Conservation (phyloP, 768 basidiomycete genomes). For the Strobilomyces dryophilus region DNA sequence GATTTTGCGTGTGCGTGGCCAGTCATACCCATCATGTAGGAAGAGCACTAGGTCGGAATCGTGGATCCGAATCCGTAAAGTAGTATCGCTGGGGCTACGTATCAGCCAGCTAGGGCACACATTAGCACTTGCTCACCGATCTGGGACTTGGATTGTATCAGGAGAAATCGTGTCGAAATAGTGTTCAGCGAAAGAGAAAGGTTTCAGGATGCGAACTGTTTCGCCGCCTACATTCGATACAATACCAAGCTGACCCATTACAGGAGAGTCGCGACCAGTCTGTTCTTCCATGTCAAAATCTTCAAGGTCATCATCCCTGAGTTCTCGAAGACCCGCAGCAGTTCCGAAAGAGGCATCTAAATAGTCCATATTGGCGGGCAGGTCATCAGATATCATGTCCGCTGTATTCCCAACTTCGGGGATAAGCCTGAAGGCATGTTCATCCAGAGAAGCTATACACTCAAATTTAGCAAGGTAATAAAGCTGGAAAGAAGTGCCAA, state of each 20-base stretch:
- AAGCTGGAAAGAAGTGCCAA: neutral
- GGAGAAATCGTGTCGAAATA: conserved; percentile 66
- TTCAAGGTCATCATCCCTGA: conserved; percentile 69
- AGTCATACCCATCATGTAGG: conserved; percentile 95
- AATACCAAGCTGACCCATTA: conserved; percentile 35
- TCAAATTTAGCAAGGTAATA: conserved; percentile 1
- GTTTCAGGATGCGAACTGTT: conserved; percentile 73
- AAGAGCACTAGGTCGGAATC: conserved; percentile 63
- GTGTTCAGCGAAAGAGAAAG: conserved; percentile 67
- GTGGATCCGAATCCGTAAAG: conserved; percentile 50
- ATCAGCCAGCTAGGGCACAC: conserved; percentile 2
- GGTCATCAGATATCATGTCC: conserved; percentile 88
- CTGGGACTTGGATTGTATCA: conserved; percentile 42
- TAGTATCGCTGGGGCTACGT: conserved; percentile 43
- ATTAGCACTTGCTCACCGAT: conserved; percentile 39
- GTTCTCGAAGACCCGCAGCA: conserved; percentile 69
- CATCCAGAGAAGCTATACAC: conserved; percentile 66
- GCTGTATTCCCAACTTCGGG: conserved; percentile 77
- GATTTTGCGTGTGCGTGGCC: conserved; percentile 76
- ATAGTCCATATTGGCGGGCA: conserved; percentile 87
- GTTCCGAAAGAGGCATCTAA: conserved; percentile 79
- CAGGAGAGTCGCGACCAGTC: conserved; percentile 10
- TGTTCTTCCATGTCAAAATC: conserved; percentile 47
- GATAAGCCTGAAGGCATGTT: conserved; percentile 68
- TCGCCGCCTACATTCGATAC: conserved; percentile 74